phyloP scores from a whole-genome alignment of 805 yeast genomes.

The Candida tammaniensis region DNA sequence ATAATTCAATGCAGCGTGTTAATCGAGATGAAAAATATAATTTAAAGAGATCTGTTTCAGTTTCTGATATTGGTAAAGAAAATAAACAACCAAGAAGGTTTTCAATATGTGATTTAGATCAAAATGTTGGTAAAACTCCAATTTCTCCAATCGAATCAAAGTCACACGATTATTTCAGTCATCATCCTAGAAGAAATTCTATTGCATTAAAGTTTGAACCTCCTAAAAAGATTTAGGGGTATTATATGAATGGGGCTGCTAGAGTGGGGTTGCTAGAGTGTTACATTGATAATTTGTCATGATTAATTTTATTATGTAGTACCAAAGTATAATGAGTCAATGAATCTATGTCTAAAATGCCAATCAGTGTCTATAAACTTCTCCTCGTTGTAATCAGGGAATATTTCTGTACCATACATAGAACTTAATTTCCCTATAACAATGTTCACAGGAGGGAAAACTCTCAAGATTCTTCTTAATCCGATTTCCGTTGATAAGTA shows the following conservation, averaged over 20 bases:
- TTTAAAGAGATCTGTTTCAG: constrained; percentile 5
- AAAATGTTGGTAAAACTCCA: constrained; percentile 4
- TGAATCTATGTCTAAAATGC: constrained; percentile 64
- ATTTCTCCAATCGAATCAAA: constrained; percentile 5
- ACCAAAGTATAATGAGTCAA: constrained; percentile 80
- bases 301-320: constrained; percentile 32
- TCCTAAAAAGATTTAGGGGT: too few relatives aligned
- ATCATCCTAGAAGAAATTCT: constrained; percentile 43
- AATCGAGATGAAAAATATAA: not conserved
- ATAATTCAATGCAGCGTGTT: not conserved
- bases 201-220: constrained; percentile 45
- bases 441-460: constrained; percentile 67
- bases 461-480: constrained; percentile 65
- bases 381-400: constrained; percentile 28
- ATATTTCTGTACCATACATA: constrained; percentile 21
- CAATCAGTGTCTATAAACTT: constrained; percentile 48
- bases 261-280: too few relatives aligned
- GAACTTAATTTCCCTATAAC: constrained; percentile 66
- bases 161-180: constrained; percentile 2
- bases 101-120: constrained; percentile 14
- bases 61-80: constrained; percentile 4
- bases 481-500: constrained; percentile 81
- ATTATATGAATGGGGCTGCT: too few relatives aligned
- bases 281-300: too few relatives aligned
- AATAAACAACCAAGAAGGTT: constrained; percentile 8